Conservation (phyloP, 352 stramenopile genomes). For the Globisporangium acanthophoron region DNA sequence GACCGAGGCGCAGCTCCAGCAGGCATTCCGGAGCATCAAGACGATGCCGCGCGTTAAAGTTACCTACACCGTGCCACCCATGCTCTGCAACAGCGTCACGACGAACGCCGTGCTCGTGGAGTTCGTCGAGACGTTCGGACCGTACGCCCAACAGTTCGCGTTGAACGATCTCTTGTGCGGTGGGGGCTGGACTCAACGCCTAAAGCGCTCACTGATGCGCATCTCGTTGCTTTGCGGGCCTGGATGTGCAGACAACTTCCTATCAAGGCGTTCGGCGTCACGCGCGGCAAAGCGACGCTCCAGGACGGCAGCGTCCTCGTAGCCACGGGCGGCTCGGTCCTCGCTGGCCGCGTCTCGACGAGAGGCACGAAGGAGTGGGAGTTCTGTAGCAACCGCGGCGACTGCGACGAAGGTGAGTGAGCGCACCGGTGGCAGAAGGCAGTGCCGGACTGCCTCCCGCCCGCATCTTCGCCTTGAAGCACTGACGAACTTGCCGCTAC, state of each 20-base stretch:
- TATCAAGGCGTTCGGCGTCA: conserved; percentile 44
- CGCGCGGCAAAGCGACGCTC: conserved; percentile 30
- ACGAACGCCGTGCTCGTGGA: conserved; percentile 58
- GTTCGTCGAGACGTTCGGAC: conserved; percentile 51
- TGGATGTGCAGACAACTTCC: conserved; percentile 36
- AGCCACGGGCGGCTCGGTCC: conserved; percentile 26
- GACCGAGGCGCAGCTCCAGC: conserved; percentile 36
- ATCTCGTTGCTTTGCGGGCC: conserved; percentile 3
- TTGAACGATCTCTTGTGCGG: neutral
- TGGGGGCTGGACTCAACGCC: neutral
- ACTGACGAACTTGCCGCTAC: conserved; percentile 10
- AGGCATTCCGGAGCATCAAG: conserved; percentile 36
- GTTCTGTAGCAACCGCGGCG: conserved; percentile 84
- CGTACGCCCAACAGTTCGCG: conserved; percentile 24
- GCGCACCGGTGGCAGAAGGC: conserved; percentile 2
- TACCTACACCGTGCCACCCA: conserved; percentile 31
- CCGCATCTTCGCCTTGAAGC: neutral
- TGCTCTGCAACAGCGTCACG: conserved; percentile 32
- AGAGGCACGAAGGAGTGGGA: conserved; percentile 87
- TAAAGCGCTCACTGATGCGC: neutral
- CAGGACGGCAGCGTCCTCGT: conserved; percentile 48
- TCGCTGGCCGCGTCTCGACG: conserved; percentile 43
- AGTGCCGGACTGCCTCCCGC: conserved; percentile 9
- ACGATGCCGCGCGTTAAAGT: conserved; percentile 37
- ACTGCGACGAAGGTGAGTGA: conserved; percentile 61